These are phyloP conservation scores for Neurospora sp. DNA, from an alignment of 495 filamentous ascomycete species.

Conservation along the genomic window DNA sequence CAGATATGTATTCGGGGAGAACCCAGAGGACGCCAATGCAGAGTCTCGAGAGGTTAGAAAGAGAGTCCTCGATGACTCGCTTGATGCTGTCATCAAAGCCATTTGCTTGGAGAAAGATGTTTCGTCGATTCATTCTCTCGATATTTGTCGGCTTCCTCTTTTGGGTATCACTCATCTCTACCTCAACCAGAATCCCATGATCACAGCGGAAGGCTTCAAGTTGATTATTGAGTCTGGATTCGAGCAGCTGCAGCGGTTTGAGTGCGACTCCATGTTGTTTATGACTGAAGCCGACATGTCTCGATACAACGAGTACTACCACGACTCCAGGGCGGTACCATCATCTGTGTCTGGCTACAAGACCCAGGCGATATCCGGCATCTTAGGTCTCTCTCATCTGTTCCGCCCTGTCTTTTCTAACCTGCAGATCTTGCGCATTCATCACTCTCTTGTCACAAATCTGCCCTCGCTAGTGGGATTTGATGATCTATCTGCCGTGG, in stretches of 20 bases:
- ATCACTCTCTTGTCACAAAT: constrained; percentile 40
- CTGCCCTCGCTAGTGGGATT: constrained; percentile 21
- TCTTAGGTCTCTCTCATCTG: constrained; percentile 27
- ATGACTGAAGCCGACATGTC: not conserved
- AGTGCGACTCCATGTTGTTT: constrained; percentile 26
- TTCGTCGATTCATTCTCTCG: not conserved
- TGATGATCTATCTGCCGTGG: constrained; percentile 12
- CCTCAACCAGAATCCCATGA: constrained; percentile 29
- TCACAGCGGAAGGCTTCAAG: constrained; percentile 18
- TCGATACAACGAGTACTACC: not conserved
- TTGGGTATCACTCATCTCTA: constrained; percentile 34
- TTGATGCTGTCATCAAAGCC: not conserved
- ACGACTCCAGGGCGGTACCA: not conserved
- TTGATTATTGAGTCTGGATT: constrained; percentile 19
- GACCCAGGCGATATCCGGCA: constrained; percentile 16
- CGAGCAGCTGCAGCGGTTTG: constrained; percentile 33
- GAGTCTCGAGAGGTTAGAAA: not conserved
- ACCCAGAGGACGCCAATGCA: not conserved
- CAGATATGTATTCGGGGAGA: not conserved
- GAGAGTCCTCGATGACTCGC: not conserved
- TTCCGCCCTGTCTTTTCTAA: constrained; percentile 36
- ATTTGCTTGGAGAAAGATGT: not conserved
- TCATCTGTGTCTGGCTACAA: not conserved
- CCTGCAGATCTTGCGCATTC: constrained; percentile 33
- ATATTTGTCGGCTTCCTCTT: constrained; percentile 6